Percentiles rank a stretch among this genome's conserved stretches.
Conservation (phyloP, 345 rosid genomes). For the Eucalyptus globulus region DNA sequence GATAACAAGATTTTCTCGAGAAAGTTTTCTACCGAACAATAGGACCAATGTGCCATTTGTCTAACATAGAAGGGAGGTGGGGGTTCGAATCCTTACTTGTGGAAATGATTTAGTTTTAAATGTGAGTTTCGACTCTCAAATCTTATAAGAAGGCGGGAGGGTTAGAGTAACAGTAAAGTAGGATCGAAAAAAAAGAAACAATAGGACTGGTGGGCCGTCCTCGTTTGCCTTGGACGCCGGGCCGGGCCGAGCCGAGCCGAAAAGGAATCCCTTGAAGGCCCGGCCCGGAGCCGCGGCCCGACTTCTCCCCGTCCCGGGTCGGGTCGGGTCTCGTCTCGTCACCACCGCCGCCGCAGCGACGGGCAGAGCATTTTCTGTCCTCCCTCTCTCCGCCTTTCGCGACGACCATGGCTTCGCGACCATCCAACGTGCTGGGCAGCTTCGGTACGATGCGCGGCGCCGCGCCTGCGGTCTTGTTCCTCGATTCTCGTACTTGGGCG, state of each 20-base stretch:
- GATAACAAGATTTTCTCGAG: fast-evolving
- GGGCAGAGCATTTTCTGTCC: neutral
- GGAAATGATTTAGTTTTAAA: no score
- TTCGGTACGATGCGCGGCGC: neutral
- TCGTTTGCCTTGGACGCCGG: neutral
- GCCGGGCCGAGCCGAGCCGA: fast-evolving
- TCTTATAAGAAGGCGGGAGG: fast-evolving
- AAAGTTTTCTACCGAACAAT: fast-evolving
- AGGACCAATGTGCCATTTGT: no score
- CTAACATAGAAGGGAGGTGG: no score
- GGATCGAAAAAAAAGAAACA: fast-evolving
- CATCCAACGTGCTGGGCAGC: neutral
- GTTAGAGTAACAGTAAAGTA: fast-evolving
- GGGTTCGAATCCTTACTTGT: fast-evolving
- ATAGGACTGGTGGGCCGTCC: fast-evolving
- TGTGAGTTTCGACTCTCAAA: fast-evolving
- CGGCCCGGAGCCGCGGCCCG: neutral
- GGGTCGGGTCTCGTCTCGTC: neutral
- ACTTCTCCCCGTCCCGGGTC: neutral
- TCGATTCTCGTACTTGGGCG: neutral
- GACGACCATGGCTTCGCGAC: neutral
- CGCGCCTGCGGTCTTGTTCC: neutral
- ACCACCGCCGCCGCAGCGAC: neutral
- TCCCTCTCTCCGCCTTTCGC: neutral
- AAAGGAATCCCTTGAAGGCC: neutral